phyloP scores from a whole-genome alignment of 2,329 filamentous ascomycete genomes.

The Penicillium italicum region DNA sequence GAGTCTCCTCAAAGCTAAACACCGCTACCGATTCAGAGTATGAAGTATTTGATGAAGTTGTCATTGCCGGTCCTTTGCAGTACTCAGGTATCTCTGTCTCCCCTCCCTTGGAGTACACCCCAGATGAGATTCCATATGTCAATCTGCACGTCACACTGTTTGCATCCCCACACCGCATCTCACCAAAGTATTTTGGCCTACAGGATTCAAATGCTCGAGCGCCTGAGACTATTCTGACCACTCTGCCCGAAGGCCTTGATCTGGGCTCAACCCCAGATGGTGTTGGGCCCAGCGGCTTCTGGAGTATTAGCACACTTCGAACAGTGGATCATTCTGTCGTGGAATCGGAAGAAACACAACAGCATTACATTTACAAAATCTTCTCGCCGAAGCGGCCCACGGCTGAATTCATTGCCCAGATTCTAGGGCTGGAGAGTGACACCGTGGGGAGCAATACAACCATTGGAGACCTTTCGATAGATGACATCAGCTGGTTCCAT shows the following conservation, averaged over 20 bases:
- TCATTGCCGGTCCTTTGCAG: conserved; percentile 81
- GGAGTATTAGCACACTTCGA: conserved; percentile 73
- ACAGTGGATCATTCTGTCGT: conserved; percentile 56
- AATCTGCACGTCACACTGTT: conserved; percentile 87
- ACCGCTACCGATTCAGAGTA: conserved; percentile 8
- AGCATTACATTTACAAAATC: conserved; percentile 63
- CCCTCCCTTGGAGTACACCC: conserved; percentile 46
- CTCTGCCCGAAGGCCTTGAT: conserved; percentile 57
- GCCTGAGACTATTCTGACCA: conserved; percentile 78
- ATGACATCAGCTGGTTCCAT: conserved; percentile 69
- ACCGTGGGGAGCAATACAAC: conserved; percentile 23
- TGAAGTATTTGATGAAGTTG: conserved; percentile 66
- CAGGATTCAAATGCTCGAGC: conserved; percentile 49
- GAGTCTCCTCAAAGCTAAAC: conserved; percentile 39
- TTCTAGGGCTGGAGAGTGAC: conserved; percentile 46
- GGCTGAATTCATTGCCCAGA: conserved; percentile 45
- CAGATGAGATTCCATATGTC: conserved; percentile 81
- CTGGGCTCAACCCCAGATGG: conserved; percentile 46
- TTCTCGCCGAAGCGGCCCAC: conserved; percentile 56
- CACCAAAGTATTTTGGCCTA: conserved; percentile 65
- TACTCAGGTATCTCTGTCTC: conserved; percentile 64
- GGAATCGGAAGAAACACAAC: conserved; percentile 17
- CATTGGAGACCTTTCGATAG: conserved; percentile 35
- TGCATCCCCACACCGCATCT: conserved; percentile 70
- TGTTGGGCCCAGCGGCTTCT: conserved; percentile 74